Evolutionary conservation across 768 basidiomycete genomes (phyloP).

Genomic region (Pleurotus ostreatus): DNA sequence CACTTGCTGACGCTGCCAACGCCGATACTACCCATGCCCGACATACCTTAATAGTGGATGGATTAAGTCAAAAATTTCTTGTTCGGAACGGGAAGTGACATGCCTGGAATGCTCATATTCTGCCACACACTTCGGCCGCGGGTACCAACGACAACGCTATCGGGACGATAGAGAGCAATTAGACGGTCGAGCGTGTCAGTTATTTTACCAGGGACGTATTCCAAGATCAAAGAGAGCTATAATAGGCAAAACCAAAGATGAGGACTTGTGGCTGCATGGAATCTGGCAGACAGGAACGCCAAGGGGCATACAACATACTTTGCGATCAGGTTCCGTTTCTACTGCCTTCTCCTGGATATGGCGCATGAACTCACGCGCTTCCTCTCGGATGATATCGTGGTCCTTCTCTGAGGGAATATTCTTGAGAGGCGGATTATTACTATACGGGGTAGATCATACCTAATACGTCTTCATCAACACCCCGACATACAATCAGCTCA

Average conservation of each 20-base stretch:
- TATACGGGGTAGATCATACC: conserved; percentile 39
- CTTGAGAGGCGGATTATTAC: not conserved
- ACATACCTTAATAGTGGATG: conserved; percentile 16
- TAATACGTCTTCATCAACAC: conserved; percentile 82
- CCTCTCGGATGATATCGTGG: conserved; percentile 73
- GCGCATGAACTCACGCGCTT: conserved; percentile 80
- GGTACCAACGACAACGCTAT: conserved; percentile 91
- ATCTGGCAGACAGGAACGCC: not conserved
- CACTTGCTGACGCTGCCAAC: conserved; percentile 53
- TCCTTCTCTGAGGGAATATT: conserved; percentile 53
- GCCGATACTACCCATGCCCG: conserved; percentile 27
- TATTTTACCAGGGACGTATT: conserved; percentile 89
- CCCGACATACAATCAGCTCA: conserved; percentile 88
- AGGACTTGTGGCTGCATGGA: not conserved
- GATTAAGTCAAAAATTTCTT: conserved; percentile 5
- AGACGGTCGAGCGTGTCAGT: conserved; percentile 89
- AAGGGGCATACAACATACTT: conserved; percentile 38
- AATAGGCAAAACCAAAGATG: not conserved
- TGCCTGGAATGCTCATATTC: conserved; percentile 25
- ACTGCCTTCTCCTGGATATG: conserved; percentile 77
- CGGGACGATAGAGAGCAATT: conserved; percentile 88
- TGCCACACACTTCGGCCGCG: conserved; percentile 56
- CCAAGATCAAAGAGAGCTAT: conserved; percentile 85
- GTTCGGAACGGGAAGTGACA: conserved; percentile 4
- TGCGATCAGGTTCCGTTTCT: conserved; percentile 73